A percentile compares a stretch with the other conserved stretches of the same genome.
Conservation (phyloP, 192 early-diverging fungal genomes). For the Backusella sp. region DNA sequence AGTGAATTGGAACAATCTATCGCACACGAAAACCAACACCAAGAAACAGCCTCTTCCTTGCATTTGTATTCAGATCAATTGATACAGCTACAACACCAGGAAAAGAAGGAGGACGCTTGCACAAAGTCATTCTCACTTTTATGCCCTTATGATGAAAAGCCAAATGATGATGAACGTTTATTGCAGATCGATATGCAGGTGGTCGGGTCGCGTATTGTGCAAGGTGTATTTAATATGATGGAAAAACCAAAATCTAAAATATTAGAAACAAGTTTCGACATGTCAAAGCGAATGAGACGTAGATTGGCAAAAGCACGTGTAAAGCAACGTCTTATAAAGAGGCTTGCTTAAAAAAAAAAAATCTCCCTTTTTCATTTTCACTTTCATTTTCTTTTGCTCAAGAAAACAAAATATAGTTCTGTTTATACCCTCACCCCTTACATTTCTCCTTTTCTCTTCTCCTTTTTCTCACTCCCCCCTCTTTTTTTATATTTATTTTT, state of each 20-base stretch:
- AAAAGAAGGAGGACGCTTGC: neutral
- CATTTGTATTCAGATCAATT: neutral
- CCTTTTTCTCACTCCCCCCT: neutral
- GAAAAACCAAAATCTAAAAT: neutral
- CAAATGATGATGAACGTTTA: constrained; percentile 40
- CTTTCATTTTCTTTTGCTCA: neutral
- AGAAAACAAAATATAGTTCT: neutral
- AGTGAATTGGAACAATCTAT: neutral
- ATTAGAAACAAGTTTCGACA: neutral
- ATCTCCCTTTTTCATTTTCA: neutral
- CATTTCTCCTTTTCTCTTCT: neutral
- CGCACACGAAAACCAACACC: neutral
- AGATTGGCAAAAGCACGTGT: constrained; percentile 4
- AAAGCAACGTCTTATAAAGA: constrained; percentile 1
- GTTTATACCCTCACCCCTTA: neutral
- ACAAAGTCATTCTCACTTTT: constrained; percentile 27
- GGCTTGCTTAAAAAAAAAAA: constrained; percentile 1
- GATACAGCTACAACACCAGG: neutral
- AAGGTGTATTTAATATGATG: constrained; percentile 27
- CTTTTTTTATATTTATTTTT: neutral
- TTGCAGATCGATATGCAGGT: constrained; percentile 75
- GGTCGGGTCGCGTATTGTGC: constrained; percentile 54
- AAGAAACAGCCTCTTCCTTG: neutral
- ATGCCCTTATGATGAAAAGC: constrained; percentile 29
- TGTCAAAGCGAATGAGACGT: neutral